Percentiles rank a stretch among this genome's conserved stretches.
Conservation (phyloP, 768 basidiomycete species). For the Cystofilobasidium capitatum region DNA sequence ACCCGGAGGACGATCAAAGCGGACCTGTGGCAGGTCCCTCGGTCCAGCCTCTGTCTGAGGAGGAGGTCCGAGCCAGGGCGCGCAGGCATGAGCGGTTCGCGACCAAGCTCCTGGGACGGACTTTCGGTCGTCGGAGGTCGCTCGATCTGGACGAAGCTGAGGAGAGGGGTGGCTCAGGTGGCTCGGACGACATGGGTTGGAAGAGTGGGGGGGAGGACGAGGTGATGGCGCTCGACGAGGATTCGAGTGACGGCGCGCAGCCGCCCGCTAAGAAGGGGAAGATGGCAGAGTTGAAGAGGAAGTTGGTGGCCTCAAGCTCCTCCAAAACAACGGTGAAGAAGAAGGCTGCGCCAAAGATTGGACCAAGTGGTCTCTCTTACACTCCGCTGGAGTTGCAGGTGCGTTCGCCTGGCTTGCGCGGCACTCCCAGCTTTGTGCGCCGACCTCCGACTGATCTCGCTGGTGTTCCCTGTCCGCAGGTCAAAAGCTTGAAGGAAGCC, state of each 20-base stretch:
- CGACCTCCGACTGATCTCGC: not conserved
- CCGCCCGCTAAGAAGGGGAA: not conserved
- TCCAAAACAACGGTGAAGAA: constrained; percentile 31
- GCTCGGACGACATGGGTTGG: not conserved
- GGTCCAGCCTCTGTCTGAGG: not conserved
- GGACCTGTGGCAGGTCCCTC: not conserved
- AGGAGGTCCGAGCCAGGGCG: not conserved
- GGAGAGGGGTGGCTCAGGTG: not conserved
- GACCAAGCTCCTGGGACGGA: not conserved
- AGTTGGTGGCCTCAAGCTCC: constrained; percentile 25
- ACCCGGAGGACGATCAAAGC: not conserved
- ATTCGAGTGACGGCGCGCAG: not conserved
- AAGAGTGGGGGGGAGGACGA: not conserved
- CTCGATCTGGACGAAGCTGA: constrained; percentile 7
- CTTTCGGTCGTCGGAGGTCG: constrained; percentile 9
- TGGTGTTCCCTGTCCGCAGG: constrained; percentile 12
- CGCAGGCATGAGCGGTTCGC: not conserved
- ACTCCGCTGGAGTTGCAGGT: constrained; percentile 40
- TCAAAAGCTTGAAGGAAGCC: constrained; percentile 37
- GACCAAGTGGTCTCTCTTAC: constrained; percentile 38
- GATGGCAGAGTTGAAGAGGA: constrained; percentile 26
- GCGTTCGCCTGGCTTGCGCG: not conserved
- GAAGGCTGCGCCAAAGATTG: constrained; percentile 36
- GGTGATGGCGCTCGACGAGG: not conserved
- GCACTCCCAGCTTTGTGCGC: no score